phyloP scores from a whole-genome alignment of 352 stramenopile species.

The Bremia lactucae region DNA sequence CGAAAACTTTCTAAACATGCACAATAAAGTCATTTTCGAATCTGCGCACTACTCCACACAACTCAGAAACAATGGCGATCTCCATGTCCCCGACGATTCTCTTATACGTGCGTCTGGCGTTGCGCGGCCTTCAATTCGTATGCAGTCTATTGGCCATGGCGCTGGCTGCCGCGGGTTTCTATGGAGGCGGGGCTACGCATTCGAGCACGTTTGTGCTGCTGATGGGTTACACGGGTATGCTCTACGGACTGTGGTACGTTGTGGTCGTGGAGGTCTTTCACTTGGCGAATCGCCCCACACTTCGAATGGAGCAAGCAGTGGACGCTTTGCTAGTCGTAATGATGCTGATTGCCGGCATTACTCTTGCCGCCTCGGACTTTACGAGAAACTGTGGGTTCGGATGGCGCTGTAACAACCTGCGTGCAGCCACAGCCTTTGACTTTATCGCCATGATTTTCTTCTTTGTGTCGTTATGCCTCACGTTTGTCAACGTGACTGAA shows the following conservation, averaged over 20 bases:
- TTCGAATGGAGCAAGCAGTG: slow-evolving; percentile 17
- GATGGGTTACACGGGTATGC: slow-evolving; percentile 49
- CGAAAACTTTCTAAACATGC: no score
- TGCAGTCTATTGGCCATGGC: slow-evolving; percentile 44
- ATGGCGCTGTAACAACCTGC: slow-evolving; percentile 40
- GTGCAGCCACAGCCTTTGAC: slow-evolving; percentile 32
- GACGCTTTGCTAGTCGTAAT: slow-evolving; percentile 29
- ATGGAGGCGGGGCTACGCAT: slow-evolving; percentile 8
- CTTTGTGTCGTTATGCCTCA: slow-evolving; percentile 26
- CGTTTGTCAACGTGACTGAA: slow-evolving; percentile 12
- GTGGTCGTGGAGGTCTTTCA: slow-evolving; percentile 40
- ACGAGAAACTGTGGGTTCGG: slow-evolving; percentile 28
- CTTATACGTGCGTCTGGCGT: slow-evolving; percentile 24
- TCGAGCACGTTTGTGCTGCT: slow-evolving; percentile 43
- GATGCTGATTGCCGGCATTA: slow-evolving; percentile 45
- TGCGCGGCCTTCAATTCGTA: slow-evolving; percentile 41
- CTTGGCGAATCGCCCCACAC: slow-evolving; percentile 16
- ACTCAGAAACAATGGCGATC: slow-evolving; percentile 7
- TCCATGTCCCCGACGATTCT: slow-evolving; percentile 13
- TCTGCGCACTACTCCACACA: slow-evolving; percentile 1
- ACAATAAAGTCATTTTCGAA: slow-evolving; percentile 13
- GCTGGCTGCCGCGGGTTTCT: slow-evolving; percentile 26
- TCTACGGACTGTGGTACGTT: slow-evolving; percentile 44
- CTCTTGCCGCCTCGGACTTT: slow-evolving; percentile 35
- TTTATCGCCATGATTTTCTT: slow-evolving; percentile 50